Conservation (phyloP, 1,139 yeast species). For the Blastobotrys buckinghamii region DNA sequence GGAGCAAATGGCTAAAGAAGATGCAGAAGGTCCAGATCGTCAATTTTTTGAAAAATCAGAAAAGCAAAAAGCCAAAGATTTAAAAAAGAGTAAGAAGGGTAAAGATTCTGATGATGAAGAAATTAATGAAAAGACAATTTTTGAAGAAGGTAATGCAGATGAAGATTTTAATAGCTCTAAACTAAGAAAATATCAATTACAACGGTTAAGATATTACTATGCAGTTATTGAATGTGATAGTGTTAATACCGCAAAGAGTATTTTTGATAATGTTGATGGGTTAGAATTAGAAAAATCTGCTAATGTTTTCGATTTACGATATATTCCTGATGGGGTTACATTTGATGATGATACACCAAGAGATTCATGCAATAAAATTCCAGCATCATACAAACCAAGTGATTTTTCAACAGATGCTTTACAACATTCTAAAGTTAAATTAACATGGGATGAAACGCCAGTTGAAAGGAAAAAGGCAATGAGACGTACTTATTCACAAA, state of each 20-base stretch:
- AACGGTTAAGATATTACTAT: constrained; percentile 86
- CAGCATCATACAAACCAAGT: constrained; percentile 73
- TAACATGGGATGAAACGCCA: constrained; percentile 99
- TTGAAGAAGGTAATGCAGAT: constrained; percentile 42
- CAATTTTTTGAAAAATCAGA: constrained; percentile 56
- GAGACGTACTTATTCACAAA: constrained; percentile 75
- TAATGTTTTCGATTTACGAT: constrained; percentile 85
- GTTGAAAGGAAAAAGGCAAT: constrained; percentile 78
- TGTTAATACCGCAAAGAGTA: constrained; percentile 61
- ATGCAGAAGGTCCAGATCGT: constrained; percentile 85
- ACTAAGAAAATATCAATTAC: constrained; percentile 61
- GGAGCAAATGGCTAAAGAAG: constrained; percentile 86
- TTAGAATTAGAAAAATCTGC: constrained; percentile 96
- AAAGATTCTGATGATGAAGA: constrained; percentile 32
- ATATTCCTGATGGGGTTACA: constrained; percentile 85
- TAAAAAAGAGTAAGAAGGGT: constrained; percentile 30
- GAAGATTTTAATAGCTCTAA: constrained; percentile 38
- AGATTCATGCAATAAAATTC: constrained; percentile 67
- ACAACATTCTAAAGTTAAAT: constrained; percentile 86
- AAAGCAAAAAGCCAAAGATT: constrained; percentile 25
- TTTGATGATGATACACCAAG: constrained; percentile 62
- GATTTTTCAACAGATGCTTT: constrained; percentile 88
- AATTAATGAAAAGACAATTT: constrained; percentile 25
- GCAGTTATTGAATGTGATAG: constrained; percentile 88
- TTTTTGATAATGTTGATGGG: constrained; percentile 87